phyloP scores from a whole-genome alignment of 805 yeast species.

The Candida berthetii region DNA sequence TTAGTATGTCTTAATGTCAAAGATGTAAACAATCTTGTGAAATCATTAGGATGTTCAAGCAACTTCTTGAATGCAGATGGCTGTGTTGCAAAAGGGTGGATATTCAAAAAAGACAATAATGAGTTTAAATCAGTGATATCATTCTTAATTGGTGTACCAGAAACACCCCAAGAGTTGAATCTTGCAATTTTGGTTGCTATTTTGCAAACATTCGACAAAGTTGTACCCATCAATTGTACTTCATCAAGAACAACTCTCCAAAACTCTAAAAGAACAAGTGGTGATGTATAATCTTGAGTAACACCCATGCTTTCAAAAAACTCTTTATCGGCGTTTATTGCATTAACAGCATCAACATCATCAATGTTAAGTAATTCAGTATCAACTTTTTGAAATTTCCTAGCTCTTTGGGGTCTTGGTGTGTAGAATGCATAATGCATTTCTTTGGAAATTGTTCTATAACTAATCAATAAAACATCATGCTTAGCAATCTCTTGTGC shows the following conservation, averaged over 20 bases:
- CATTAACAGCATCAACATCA: neutral
- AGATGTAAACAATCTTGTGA: slow-evolving; percentile 43
- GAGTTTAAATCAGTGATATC: slow-evolving; percentile 65
- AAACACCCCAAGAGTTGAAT: slow-evolving; percentile 93
- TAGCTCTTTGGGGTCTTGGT: slow-evolving; percentile 27
- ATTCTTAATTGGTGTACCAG: slow-evolving; percentile 86
- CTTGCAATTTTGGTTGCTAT: slow-evolving; percentile 78
- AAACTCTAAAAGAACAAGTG: slow-evolving; percentile 74
- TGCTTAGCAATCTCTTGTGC: slow-evolving; percentile 50
- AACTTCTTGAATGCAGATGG: slow-evolving; percentile 2
- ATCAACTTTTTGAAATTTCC: slow-evolving; percentile 12
- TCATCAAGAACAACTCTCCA: slow-evolving; percentile 92
- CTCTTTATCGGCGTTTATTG: neutral
- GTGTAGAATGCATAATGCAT: slow-evolving; percentile 73
- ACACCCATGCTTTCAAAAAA: neutral
- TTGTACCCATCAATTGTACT: slow-evolving; percentile 84
- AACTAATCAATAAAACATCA: slow-evolving; percentile 82
- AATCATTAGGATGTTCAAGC: slow-evolving; percentile 22
- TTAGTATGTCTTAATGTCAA: slow-evolving; percentile 79
- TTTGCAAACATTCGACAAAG: slow-evolving; percentile 68
- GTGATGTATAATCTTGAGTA: slow-evolving; percentile 59
- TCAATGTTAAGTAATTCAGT: neutral
- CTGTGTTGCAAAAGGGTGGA: slow-evolving; percentile 53
- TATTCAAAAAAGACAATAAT: slow-evolving; percentile 57
- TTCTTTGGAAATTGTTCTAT: slow-evolving; percentile 64